Evolutionary conservation across 2,329 filamentous ascomycete genomes (phyloP).

Genomic region (Fusarium sp.): DNA sequence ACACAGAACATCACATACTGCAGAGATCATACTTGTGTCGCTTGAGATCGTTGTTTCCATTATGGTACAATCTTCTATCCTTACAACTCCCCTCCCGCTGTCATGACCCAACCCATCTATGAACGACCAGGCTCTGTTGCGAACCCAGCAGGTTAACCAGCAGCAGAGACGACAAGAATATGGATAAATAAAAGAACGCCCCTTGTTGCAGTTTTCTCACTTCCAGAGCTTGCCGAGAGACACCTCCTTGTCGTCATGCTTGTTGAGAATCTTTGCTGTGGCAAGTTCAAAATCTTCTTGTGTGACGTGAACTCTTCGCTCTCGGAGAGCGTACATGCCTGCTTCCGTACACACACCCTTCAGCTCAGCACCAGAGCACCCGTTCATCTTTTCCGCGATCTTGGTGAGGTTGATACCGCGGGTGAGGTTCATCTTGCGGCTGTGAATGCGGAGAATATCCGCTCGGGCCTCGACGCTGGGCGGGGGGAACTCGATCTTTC

Average conservation of each 20-base stretch:
- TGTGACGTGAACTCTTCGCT: conserved; percentile 96
- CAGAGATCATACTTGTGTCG: conserved; percentile 6
- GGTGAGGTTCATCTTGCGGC: conserved; percentile 97
- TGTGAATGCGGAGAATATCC: conserved; percentile 97
- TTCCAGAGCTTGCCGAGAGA: conserved; percentile 84
- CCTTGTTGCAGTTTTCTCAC: conserved; percentile 41
- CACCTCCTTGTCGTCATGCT: conserved; percentile 98
- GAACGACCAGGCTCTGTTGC: conserved; percentile 32
- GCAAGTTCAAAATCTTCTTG: conserved; percentile 99
- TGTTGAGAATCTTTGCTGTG: conserved; percentile 99
- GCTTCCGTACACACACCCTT: conserved; percentile 99
- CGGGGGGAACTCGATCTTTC: conserved; percentile 98
- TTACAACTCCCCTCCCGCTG: conserved; percentile 46
- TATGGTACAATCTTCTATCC: conserved; percentile 50
- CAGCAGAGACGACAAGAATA: conserved; percentile 38
- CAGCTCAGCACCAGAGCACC: conserved; percentile 94
- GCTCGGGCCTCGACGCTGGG: conserved; percentile 96
- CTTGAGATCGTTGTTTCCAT: conserved; percentile 27
- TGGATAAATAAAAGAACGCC: conserved; percentile 30
- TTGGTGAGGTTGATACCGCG: conserved; percentile 97
- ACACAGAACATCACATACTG: neutral
- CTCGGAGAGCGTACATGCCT: conserved; percentile 96
- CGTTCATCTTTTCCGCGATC: conserved; percentile 99
- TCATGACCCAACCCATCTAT: conserved; percentile 43
- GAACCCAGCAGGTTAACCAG: conserved; percentile 34